phyloP scores from a whole-genome alignment of 78 protist genomes.

The Dictyostelium firmibasis region DNA sequence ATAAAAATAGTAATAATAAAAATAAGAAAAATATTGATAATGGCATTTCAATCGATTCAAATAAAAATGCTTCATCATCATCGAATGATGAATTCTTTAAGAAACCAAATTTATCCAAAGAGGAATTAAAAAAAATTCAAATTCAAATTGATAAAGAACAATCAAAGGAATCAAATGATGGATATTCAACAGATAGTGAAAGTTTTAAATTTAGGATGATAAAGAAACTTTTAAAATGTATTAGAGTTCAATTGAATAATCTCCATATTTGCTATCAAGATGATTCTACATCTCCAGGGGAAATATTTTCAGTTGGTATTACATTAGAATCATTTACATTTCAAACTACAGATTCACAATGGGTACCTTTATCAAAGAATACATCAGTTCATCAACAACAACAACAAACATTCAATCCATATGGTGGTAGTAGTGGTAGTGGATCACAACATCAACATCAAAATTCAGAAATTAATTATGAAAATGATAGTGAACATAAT shows the following conservation, averaged over 20 bases:
- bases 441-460: not conserved
- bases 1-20: not conserved
- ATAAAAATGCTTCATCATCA: not conserved
- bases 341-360: conserved; percentile 17
- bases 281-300: conserved; percentile 40
- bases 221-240: conserved; percentile 27
- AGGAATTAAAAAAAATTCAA: conserved; percentile 12
- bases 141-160: not conserved
- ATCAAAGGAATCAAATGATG: not conserved
- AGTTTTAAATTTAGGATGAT: conserved; percentile 1
- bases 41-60: not conserved
- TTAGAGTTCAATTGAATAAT: conserved; percentile 22
- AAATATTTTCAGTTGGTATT: conserved; percentile 46
- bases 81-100: not conserved
- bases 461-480: not conserved
- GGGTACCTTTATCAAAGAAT: conserved; percentile 28
- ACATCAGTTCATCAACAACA: not conserved
- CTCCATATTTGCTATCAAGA: conserved; percentile 67
- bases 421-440: not conserved
- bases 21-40: not conserved
- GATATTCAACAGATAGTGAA: not conserved
- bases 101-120: not conserved
- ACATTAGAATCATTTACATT: conserved; percentile 37
- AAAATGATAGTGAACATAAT: conserved; percentile 12
- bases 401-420: not conserved